Base-by-base conservation (phyloP, 2,329 filamentous ascomycete genomes). In the Lizonia empirigonia region DNA sequence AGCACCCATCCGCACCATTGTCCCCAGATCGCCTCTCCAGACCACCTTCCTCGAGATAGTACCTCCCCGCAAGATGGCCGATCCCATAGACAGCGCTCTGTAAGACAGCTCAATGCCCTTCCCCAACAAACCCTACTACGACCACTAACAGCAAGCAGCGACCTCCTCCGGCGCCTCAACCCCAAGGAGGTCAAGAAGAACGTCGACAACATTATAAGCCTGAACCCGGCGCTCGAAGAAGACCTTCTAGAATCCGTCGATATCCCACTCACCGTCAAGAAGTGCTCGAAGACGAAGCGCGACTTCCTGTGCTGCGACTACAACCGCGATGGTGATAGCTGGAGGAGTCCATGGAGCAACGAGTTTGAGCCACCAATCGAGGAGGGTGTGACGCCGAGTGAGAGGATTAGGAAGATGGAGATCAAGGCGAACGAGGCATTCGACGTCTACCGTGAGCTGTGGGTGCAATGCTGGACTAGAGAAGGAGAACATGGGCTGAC, bases 241-340 rank as follows among this genome's bases (percentile, higher is more conserved):
- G 94, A 99, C 74, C 90, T 99, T 34, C 90, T 99, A 60, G 94
- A 93, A 61, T 96, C 93, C 19, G 94, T 99, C 65, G 94, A 99
- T 77, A 93, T 97, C 75, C 94, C 94, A 19, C 87, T 99, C 50
- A 86, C 89, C 53, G 84, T 95, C 58, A 87, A 88, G 65, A 88
- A 90, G 61, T 97, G 94, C 81, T 85, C 85, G 64, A 89, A 92
- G 76, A 89, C 90, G 24, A 91, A 91, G 65, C 89, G 93, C 63
- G 94, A 97, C 78, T 99, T 96, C 80, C 85, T 99, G 42, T 89
- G 97, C 69, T 99, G 94, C 82, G 94, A 99, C 83, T 99, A 99
- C 83, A 99, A 99, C 82, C 92, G 94, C 60, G 94, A 99, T 77
- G 94, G 94, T 57, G 93, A 97, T 78, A 95, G 89, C 77, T 96